These are phyloP conservation scores for Eucalyptus virginea DNA, from an alignment of 345 rosid species.

Conservation along the genomic window DNA sequence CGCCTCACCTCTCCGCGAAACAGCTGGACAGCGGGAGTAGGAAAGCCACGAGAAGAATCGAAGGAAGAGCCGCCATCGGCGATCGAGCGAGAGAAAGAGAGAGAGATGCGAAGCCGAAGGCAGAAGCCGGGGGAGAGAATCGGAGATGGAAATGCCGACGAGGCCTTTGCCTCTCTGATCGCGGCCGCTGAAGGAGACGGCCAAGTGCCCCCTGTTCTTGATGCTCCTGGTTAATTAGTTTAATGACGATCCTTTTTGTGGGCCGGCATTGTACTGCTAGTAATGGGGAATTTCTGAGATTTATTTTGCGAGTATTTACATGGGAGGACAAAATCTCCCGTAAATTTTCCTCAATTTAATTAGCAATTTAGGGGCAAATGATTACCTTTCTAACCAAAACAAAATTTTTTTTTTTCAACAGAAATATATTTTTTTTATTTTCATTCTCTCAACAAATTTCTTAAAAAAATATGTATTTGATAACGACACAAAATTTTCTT, in stretches of 20 bases:
- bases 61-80: background rate
- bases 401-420: fast-evolving
- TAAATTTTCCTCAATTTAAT: background rate
- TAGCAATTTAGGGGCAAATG: background rate
- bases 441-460: fast-evolving
- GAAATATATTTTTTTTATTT: fast-evolving
- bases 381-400: too few relatives aligned
- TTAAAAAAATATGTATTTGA: fast-evolving
- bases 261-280: fast-evolving
- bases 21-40: background rate
- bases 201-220: background rate
- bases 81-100: background rate
- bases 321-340: fast-evolving
- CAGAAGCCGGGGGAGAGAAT: background rate
- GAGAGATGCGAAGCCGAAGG: background rate
- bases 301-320: background rate
- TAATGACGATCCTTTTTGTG: background rate
- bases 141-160: background rate
- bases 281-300: background rate
- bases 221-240: fast-evolving
- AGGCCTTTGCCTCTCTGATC: background rate
- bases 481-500: fast-evolving
- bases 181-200: background rate
- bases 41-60: background rate
- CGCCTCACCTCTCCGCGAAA: background rate